Percentiles rank a stretch among this genome's conserved stretches.
These are phyloP conservation scores for Clavispora fructus DNA, from an alignment of 805 yeast genomes.

Conservation along the genomic window DNA sequence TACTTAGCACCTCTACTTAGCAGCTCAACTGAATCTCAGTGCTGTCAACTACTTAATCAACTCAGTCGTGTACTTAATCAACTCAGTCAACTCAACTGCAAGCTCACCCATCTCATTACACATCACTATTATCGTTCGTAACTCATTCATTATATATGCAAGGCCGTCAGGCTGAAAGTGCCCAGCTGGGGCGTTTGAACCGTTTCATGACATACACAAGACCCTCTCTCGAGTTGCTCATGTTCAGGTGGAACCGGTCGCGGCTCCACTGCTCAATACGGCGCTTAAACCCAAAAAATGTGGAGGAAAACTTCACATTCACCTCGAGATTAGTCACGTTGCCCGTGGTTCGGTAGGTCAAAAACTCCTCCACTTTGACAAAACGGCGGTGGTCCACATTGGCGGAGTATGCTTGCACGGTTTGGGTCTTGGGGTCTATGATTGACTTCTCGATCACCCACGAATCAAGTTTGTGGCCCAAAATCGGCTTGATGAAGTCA, in stretches of 20 bases:
- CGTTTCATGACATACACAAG: constrained; percentile 72
- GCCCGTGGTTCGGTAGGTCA: constrained; percentile 41
- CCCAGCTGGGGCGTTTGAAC: constrained; percentile 24
- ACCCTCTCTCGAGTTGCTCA: constrained; percentile 63
- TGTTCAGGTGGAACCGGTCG: constrained; percentile 60
- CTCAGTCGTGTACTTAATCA: no score
- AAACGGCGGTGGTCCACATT: constrained; percentile 81
- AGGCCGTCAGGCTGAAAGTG: not conserved
- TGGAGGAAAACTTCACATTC: constrained; percentile 66
- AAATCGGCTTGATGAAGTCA: constrained; percentile 65
- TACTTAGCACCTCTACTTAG: no score
- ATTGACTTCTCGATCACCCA: constrained; percentile 80
- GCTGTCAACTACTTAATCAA: no score
- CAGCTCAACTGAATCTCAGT: no score
- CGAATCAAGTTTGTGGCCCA: constrained; percentile 58
- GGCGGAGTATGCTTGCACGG: constrained; percentile 65
- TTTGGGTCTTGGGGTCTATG: constrained; percentile 55
- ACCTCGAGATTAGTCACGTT: constrained; percentile 45
- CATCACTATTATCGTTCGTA: not conserved
- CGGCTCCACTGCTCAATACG: constrained; percentile 82
- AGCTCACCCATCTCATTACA: no score
- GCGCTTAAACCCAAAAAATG: constrained; percentile 62
- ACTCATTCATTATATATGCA: not conserved
- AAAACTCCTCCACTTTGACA: constrained; percentile 72
- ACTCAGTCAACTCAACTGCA: no score